Percentiles rank a stretch among this genome's conserved stretches.
Conservation (phyloP, 2,329 filamentous ascomycete species). For the Trichoderma sp. region DNA sequence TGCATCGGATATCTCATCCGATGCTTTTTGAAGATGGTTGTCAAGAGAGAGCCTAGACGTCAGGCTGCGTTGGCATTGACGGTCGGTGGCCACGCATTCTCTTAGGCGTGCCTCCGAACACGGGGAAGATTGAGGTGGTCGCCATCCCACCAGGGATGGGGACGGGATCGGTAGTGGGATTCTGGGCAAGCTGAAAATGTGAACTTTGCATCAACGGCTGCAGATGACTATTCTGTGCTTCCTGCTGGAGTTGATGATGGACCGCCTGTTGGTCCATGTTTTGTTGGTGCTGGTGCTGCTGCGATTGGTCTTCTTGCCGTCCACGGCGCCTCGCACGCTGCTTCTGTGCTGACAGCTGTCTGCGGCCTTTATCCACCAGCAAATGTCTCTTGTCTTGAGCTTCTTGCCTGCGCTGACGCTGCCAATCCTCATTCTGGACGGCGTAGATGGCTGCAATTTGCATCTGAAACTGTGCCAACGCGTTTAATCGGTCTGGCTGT, state of each 20-base stretch:
- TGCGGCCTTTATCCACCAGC: slow-evolving; percentile 37
- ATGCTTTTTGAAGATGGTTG: background rate
- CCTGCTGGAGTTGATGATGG: slow-evolving; percentile 21
- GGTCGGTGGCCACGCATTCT: slow-evolving; percentile 31
- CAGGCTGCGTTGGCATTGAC: slow-evolving; percentile 20
- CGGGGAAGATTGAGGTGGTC: slow-evolving; percentile 27
- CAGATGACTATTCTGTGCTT: slow-evolving; percentile 29
- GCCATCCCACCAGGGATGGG: slow-evolving; percentile 30
- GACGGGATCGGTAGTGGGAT: slow-evolving; percentile 28
- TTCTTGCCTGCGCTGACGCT: slow-evolving; percentile 40
- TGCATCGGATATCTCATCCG: background rate
- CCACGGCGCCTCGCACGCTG: slow-evolving; percentile 28
- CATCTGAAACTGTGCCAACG: slow-evolving; percentile 42
- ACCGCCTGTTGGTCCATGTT: slow-evolving; percentile 24
- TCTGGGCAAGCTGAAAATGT: slow-evolving; percentile 30
- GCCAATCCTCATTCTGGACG: slow-evolving; percentile 44
- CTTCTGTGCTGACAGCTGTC: slow-evolving; percentile 28
- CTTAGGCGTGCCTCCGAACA: slow-evolving; percentile 33
- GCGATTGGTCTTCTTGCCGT: slow-evolving; percentile 29
- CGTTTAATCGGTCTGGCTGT: slow-evolving; percentile 39
- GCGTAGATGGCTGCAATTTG: slow-evolving; percentile 45
- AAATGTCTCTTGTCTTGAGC: slow-evolving; percentile 39
- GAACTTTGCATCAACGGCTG: slow-evolving; percentile 33
- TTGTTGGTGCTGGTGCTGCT: slow-evolving; percentile 27
- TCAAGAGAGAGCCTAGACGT: background rate